phyloP scores from a whole-genome alignment of 768 basidiomycete genomes.

The Xerocomus spinulosus region DNA sequence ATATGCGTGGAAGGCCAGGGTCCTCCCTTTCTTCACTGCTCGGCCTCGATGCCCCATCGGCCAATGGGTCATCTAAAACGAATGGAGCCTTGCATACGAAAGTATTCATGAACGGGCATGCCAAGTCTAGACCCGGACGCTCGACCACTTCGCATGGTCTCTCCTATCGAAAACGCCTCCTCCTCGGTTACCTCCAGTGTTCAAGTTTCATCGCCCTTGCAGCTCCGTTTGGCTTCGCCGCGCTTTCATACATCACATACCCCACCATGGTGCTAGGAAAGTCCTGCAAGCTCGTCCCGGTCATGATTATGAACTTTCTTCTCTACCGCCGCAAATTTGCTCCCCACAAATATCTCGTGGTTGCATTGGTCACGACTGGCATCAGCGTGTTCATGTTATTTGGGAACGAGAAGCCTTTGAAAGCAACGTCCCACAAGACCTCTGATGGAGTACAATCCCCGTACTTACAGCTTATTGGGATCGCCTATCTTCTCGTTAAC shows the following conservation, averaged over 20 bases:
- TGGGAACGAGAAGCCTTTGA: constrained; percentile 50
- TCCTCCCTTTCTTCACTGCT: constrained; percentile 53
- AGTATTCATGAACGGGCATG: constrained; percentile 33
- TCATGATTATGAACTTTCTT: constrained; percentile 95
- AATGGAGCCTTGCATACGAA: constrained; percentile 32
- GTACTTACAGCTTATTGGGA: constrained; percentile 64
- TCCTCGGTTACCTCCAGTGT: constrained; percentile 76
- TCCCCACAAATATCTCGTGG: constrained; percentile 92
- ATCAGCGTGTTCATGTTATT: constrained; percentile 95
- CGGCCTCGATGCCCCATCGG: constrained; percentile 45
- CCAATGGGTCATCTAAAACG: constrained; percentile 20
- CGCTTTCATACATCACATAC: constrained; percentile 93
- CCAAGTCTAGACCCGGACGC: constrained; percentile 22
- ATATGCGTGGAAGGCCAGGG: constrained; percentile 51
- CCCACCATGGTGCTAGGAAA: constrained; percentile 99
- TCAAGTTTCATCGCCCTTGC: constrained; percentile 85
- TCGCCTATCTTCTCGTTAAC: constrained; percentile 77
- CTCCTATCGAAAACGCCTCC: constrained; percentile 45
- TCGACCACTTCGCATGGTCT: constrained; percentile 24
- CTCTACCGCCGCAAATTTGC: constrained; percentile 92
- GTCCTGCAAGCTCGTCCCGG: constrained; percentile 98
- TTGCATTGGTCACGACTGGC: constrained; percentile 84
- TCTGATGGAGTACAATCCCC: constrained; percentile 29
- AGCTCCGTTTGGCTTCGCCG: constrained; percentile 93
- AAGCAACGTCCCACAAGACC: constrained; percentile 33